A percentile compares a stretch with the other conserved stretches of the same genome.
phyloP scores from a whole-genome alignment of 2,329 filamentous ascomycete species.

The Penicillium italicum region DNA sequence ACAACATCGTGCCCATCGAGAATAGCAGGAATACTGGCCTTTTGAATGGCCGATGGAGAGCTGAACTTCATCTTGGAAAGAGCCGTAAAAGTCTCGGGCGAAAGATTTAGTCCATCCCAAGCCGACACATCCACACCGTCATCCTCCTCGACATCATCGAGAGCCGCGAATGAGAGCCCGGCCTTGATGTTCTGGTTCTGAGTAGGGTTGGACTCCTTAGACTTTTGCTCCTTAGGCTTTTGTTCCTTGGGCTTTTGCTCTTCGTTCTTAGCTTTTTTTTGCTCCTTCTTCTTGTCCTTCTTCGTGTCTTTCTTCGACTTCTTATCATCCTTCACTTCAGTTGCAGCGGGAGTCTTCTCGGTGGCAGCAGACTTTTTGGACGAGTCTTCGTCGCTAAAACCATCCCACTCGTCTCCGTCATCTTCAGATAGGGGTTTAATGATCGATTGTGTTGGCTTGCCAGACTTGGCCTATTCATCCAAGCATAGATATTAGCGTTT shows the following conservation, averaged over 20 bases:
- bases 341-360: constrained; percentile 6
- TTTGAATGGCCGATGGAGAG: constrained; percentile 78
- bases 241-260: constrained; percentile 19
- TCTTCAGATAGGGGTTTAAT: constrained; percentile 23
- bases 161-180: constrained; percentile 37
- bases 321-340: constrained; percentile 20
- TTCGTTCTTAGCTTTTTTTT: constrained; percentile 26
- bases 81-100: constrained; percentile 65
- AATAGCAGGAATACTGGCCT: constrained; percentile 74
- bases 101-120: constrained; percentile 74
- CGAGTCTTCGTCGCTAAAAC: constrained; percentile 56
- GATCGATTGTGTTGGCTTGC: constrained; percentile 34
- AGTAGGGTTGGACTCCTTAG: constrained; percentile 31
- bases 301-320: constrained; percentile 21
- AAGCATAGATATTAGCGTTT: not conserved
- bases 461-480: constrained; percentile 33
- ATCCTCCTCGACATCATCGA: constrained; percentile 47
- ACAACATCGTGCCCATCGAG: constrained; percentile 83
- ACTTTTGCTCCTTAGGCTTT: constrained; percentile 16
- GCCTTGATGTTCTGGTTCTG: constrained; percentile 33
- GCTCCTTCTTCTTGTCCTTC: constrained; percentile 13
- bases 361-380: constrained; percentile 17
- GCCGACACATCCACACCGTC: constrained; percentile 67
- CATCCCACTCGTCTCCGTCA: constrained; percentile 59
- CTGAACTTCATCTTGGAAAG: constrained; percentile 76